Conservation (phyloP, 2,329 filamentous ascomycete genomes). For the Curvularia sp. region DNA sequence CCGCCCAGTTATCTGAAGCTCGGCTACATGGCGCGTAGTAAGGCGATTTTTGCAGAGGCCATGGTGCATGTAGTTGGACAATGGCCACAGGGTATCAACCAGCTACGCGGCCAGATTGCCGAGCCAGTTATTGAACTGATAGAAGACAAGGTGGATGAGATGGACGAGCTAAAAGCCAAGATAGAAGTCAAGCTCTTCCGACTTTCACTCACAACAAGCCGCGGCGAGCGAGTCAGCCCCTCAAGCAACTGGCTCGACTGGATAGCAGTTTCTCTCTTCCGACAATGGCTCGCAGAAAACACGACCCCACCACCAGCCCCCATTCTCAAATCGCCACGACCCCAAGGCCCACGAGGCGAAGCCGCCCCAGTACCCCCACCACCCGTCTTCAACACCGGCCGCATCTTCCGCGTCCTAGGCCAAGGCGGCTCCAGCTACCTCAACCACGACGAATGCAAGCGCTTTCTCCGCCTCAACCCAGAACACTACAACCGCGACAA, state of each 20-base stretch:
- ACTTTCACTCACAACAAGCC: constrained; percentile 76
- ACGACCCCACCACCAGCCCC: constrained; percentile 73
- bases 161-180: constrained; percentile 80
- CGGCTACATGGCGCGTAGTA: constrained; percentile 82
- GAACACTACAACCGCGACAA: constrained; percentile 89
- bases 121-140: constrained; percentile 84
- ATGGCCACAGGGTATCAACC: constrained; percentile 83
- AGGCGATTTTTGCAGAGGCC: constrained; percentile 77
- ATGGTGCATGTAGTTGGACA: constrained; percentile 93
- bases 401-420: constrained; percentile 80
- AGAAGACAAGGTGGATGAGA: constrained; percentile 92
- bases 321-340: constrained; percentile 55
- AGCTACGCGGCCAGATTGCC: constrained; percentile 74
- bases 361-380: constrained; percentile 40
- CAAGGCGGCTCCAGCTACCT: constrained; percentile 71
- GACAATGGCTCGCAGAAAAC: constrained; percentile 92
- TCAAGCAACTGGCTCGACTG: constrained; percentile 84
- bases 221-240: constrained; percentile 83
- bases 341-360: constrained; percentile 36
- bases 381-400: constrained; percentile 67
- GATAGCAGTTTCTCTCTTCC: constrained; percentile 85
- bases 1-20: constrained; percentile 90
- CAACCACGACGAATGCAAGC: constrained; percentile 84
- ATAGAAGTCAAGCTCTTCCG: constrained; percentile 84
- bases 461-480: constrained; percentile 82